Percentiles rank a stretch among this genome's conserved stretches.
phyloP scores from a whole-genome alignment of 352 stramenopile genomes.

The Hyaloperonospora arabidopsidis region DNA sequence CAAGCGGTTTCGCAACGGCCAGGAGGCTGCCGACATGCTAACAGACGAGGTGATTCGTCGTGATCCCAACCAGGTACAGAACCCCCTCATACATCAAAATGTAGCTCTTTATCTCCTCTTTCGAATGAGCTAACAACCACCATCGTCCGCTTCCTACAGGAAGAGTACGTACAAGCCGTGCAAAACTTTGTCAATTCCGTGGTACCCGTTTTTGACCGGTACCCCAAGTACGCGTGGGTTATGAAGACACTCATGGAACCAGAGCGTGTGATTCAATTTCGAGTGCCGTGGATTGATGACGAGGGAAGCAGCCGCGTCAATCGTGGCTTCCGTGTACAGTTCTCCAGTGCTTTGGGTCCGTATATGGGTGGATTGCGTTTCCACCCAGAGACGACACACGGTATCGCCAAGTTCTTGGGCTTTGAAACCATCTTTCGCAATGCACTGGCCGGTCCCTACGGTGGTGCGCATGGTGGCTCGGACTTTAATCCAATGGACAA shows the following conservation, averaged over 20 bases:
- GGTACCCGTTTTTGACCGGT: slow-evolving; percentile 79
- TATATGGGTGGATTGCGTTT: slow-evolving; percentile 97
- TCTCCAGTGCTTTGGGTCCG: slow-evolving; percentile 84
- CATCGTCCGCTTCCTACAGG: slow-evolving; percentile 8
- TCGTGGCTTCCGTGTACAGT: slow-evolving; percentile 96
- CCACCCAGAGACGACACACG: slow-evolving; percentile 85
- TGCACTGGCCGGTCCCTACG: slow-evolving; percentile 79
- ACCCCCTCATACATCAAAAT: slow-evolving; percentile 6
- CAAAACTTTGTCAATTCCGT: slow-evolving; percentile 77
- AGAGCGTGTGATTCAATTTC: slow-evolving; percentile 92
- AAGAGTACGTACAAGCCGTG: slow-evolving; percentile 61
- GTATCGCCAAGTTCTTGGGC: slow-evolving; percentile 85
- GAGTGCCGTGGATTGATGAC: slow-evolving; percentile 96
- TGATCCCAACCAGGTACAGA: slow-evolving; percentile 59
- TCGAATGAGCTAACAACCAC: slow-evolving; percentile 9
- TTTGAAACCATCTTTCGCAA: slow-evolving; percentile 97
- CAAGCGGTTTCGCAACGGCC: slow-evolving; percentile 93
- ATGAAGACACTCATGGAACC: slow-evolving; percentile 94
- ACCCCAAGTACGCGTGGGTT: slow-evolving; percentile 86
- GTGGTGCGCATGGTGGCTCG: slow-evolving; percentile 82
- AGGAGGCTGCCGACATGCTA: slow-evolving; percentile 93
- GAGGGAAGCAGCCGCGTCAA: slow-evolving; percentile 92
- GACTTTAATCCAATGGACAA: slow-evolving; percentile 98
- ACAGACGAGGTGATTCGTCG: slow-evolving; percentile 68
- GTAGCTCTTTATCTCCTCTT: slow-evolving; percentile 12